phyloP scores from a whole-genome alignment of 116 monocot species.

The Papilionanthe hybrid region DNA sequence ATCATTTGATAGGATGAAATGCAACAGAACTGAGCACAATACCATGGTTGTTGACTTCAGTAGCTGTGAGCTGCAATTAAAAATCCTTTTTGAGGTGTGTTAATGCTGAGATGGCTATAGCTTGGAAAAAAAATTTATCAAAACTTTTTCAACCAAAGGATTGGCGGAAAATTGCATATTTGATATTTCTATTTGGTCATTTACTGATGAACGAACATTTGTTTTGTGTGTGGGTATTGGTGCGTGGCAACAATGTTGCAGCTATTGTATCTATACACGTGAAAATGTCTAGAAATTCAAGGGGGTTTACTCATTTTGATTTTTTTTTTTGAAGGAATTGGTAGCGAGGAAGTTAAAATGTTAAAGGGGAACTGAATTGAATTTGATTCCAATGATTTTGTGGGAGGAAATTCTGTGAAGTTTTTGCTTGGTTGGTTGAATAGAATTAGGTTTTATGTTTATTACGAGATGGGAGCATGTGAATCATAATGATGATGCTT shows the following conservation, averaged over 20 bases:
- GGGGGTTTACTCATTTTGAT: background rate
- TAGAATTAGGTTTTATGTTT: no score
- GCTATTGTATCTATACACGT: background rate
- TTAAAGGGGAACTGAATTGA: no score
- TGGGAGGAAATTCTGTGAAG: no score
- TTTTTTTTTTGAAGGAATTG: no score
- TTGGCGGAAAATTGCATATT: background rate
- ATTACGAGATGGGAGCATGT: no score
- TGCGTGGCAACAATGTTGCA: background rate
- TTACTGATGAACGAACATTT: background rate
- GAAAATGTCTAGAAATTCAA: background rate
- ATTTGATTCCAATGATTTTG: no score
- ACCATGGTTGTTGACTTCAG: background rate
- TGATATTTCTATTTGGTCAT: background rate
- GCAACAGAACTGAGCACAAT: conserved; percentile 1
- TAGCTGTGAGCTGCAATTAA: background rate
- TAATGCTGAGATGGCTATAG: background rate
- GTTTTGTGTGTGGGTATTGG: background rate
- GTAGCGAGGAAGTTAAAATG: no score
- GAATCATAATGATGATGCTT: no score
- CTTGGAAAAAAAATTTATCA: background rate
- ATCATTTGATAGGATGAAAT: conserved; percentile 7
- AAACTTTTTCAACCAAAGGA: background rate
- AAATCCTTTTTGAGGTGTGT: background rate
- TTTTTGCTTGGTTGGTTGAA: no score